phyloP scores from a whole-genome alignment of 495 filamentous ascomycete species.

The Parmelia sp. region DNA sequence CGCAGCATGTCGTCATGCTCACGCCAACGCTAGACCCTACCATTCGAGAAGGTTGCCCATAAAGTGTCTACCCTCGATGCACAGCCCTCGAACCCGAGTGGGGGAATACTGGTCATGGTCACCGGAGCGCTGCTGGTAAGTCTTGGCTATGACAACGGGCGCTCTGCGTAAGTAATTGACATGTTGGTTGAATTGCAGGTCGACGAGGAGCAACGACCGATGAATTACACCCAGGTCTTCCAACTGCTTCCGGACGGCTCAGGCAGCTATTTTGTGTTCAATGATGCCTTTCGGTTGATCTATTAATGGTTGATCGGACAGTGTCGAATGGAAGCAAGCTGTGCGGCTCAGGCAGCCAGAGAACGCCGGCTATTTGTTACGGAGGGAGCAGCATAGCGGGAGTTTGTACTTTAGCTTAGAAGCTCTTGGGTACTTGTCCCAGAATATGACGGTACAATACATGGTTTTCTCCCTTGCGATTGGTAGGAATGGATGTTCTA shows the following conservation, averaged over 20 bases:
- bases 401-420: constrained; percentile 4
- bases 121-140: constrained; percentile 77
- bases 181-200: constrained; percentile 45
- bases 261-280: constrained; percentile 76
- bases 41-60: constrained; percentile 75
- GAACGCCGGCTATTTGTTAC: not conserved
- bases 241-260: constrained; percentile 63
- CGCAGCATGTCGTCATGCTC: not conserved
- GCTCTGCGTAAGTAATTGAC: too few relatives aligned
- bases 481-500: not conserved
- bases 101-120: constrained; percentile 73
- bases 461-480: not conserved
- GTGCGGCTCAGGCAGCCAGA: not conserved
- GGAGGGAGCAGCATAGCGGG: constrained; percentile 9
- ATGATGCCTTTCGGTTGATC: constrained; percentile 86
- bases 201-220: constrained; percentile 71
- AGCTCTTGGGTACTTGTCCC: constrained; percentile 6
- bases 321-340: not conserved
- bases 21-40: constrained; percentile 51
- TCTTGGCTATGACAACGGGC: not conserved
- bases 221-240: constrained; percentile 83
- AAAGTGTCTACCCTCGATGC: constrained; percentile 62
- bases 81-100: constrained; percentile 38
- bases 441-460: not conserved
- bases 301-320: constrained; percentile 34